These are phyloP conservation scores for Paramecium octaurelia DNA, from an alignment of 73 alveolate genomes.

Conservation along the genomic window DNA sequence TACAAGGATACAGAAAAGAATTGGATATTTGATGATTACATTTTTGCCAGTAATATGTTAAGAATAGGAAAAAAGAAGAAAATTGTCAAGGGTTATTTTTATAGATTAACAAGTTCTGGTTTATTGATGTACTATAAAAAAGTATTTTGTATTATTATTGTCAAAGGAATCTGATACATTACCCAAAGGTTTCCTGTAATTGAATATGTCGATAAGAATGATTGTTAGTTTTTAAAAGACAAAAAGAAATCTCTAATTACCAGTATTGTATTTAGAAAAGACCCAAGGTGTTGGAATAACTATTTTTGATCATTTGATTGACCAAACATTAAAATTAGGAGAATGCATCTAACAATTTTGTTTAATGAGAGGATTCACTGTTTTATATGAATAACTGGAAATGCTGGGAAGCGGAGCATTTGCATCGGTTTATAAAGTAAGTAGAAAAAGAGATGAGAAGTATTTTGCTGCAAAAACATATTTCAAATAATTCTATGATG, in stretches of 20 bases:
- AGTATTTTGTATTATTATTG: neutral
- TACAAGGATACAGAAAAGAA: neutral
- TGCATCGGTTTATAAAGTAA: conserved; percentile 1
- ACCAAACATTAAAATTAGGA: neutral
- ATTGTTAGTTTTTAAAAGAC: neutral
- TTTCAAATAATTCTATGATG: neutral
- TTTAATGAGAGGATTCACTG: neutral
- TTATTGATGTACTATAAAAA: conserved; percentile 27
- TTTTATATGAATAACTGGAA: neutral
- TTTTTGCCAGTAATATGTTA: neutral
- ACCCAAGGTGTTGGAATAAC: neutral
- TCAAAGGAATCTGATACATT: neutral
- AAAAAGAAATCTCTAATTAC: neutral
- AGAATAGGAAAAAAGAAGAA: conserved; percentile 26
- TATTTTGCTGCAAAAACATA: conserved; percentile 32
- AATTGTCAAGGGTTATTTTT: conserved; percentile 26
- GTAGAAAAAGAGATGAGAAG: conserved; percentile 22
- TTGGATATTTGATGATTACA: conserved; percentile 8
- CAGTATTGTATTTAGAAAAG: conserved; percentile 15
- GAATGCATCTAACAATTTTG: neutral
- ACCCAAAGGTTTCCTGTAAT: conserved; percentile 15
- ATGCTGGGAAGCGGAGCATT: conserved; percentile 16
- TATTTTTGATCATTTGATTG: conserved; percentile 1
- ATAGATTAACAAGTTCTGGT: neutral
- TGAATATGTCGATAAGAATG: neutral